These are phyloP conservation scores for Symbiotaphrina buchneri DNA, from an alignment of 495 filamentous ascomycete species.

Conservation along the genomic window DNA sequence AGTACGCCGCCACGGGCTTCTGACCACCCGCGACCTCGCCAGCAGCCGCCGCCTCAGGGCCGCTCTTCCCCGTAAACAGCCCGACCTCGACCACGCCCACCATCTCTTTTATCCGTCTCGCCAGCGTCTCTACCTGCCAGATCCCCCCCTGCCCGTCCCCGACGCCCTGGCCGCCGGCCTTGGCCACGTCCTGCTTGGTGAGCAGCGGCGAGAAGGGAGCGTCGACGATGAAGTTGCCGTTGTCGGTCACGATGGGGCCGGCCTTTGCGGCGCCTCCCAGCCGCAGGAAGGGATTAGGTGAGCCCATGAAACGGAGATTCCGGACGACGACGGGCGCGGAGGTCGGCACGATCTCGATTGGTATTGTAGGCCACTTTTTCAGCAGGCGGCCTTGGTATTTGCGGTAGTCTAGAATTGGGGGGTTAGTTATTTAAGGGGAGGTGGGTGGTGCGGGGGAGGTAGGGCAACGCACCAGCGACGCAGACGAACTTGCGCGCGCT, in stretches of 20 bases:
- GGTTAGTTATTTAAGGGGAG: slow-evolving; percentile 2
- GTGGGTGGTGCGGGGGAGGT: not conserved
- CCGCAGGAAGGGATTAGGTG: slow-evolving; percentile 41
- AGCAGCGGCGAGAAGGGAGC: slow-evolving; percentile 60
- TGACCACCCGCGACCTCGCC: slow-evolving; percentile 47
- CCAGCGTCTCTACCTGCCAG: slow-evolving; percentile 53
- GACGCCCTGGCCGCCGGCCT: slow-evolving; percentile 9
- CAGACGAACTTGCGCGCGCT: slow-evolving; percentile 75
- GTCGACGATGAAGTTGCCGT: slow-evolving; percentile 83
- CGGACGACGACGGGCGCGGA: slow-evolving; percentile 47
- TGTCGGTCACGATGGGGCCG: slow-evolving; percentile 76
- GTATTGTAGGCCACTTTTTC: slow-evolving; percentile 61
- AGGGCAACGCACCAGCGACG: slow-evolving; percentile 45
- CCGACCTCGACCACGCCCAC: slow-evolving; percentile 82
- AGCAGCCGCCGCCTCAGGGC: slow-evolving; percentile 32
- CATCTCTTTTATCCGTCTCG: slow-evolving; percentile 51
- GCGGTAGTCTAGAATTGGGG: slow-evolving; percentile 38
- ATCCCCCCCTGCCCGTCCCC: slow-evolving; percentile 17
- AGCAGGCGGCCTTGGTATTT: slow-evolving; percentile 65
- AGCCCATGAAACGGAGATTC: slow-evolving; percentile 47
- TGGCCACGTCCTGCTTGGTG: slow-evolving; percentile 25
- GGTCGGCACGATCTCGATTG: slow-evolving; percentile 80
- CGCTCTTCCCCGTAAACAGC: slow-evolving; percentile 64
- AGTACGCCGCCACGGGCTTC: slow-evolving; percentile 84
- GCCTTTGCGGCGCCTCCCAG: slow-evolving; percentile 44